phyloP scores from a whole-genome alignment of 805 yeast genomes.

The Zygosaccharomyces siamensis region DNA sequence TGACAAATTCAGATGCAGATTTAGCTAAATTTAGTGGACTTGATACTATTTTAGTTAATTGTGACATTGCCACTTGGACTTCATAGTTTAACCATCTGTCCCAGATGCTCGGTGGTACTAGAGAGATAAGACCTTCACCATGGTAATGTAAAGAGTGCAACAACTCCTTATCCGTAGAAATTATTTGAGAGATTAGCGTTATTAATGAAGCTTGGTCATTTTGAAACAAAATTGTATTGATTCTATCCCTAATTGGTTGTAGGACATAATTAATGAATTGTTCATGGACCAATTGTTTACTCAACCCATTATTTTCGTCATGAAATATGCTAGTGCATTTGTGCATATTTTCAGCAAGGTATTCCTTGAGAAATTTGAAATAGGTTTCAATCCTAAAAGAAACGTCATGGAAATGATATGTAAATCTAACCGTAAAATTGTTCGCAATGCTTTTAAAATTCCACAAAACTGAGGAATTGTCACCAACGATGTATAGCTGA shows the following conservation, averaged over 20 bases:
- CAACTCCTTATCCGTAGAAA: slow-evolving; percentile 36
- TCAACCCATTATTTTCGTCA: slow-evolving; percentile 29
- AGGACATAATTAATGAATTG: slow-evolving; percentile 36
- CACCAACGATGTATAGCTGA: slow-evolving; percentile 8
- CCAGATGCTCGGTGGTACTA: slow-evolving; percentile 30
- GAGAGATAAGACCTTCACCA: slow-evolving; percentile 33
- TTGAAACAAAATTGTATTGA: slow-evolving; percentile 33
- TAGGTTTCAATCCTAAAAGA: slow-evolving; percentile 46
- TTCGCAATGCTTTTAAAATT: slow-evolving; percentile 44
- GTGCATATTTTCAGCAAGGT: slow-evolving; percentile 39
- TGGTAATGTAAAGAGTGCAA: slow-evolving; percentile 41
- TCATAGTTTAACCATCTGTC: slow-evolving; percentile 49
- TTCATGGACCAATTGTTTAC: slow-evolving; percentile 36
- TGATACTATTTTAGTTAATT: slow-evolving; percentile 42
- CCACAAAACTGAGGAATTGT: slow-evolving; percentile 32
- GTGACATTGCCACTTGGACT: slow-evolving; percentile 39
- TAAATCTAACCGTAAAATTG: slow-evolving; percentile 46
- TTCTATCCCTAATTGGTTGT: slow-evolving; percentile 43
- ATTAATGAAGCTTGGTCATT: slow-evolving; percentile 39
- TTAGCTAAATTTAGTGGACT: slow-evolving; percentile 16
- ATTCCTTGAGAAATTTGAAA: slow-evolving; percentile 45
- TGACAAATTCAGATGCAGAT: slow-evolving; percentile 39
- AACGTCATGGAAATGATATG: slow-evolving; percentile 49
- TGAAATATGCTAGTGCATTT: slow-evolving; percentile 40
- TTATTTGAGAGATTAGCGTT: slow-evolving; percentile 39